Evolutionary conservation across 2,329 filamentous ascomycete genomes (phyloP).

Genomic region (Cladosporium austrohemisphaericum): DNA sequence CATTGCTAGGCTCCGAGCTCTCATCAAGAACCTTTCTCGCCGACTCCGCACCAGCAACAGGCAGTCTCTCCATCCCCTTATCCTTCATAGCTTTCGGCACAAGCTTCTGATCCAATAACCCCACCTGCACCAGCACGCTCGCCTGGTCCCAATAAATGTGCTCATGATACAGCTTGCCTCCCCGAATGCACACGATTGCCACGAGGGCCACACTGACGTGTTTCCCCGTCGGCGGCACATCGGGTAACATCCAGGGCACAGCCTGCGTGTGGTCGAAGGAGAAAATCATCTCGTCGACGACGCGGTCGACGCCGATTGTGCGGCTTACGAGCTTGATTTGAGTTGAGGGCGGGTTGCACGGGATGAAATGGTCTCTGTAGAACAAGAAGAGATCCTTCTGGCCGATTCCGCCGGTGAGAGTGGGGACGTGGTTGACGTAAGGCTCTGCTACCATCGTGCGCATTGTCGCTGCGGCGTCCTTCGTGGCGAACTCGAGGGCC

Average conservation of each 20-base stretch:
- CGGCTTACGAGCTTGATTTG: conserved; percentile 52
- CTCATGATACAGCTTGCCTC: conserved; percentile 52
- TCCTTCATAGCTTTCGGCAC: conserved; percentile 43
- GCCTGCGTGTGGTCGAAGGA: conserved; percentile 55
- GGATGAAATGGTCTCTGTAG: conserved; percentile 56
- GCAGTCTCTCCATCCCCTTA: conserved; percentile 41
- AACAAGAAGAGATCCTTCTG: conserved; percentile 45
- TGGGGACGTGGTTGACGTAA: conserved; percentile 39
- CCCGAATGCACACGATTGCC: conserved; percentile 52
- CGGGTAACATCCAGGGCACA: conserved; percentile 57
- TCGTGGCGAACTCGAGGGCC: conserved; percentile 20
- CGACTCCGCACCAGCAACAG: conserved; percentile 39
- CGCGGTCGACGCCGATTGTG: conserved; percentile 53
- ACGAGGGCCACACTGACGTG: conserved; percentile 55
- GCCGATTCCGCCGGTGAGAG: conserved; percentile 43
- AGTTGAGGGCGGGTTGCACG: conserved; percentile 51
- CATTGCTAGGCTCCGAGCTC: conserved; percentile 39
- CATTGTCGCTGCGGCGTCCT: conserved; percentile 30
- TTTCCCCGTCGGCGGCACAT: conserved; percentile 53
- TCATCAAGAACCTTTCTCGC: conserved; percentile 26
- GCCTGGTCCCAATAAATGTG: conserved; percentile 61
- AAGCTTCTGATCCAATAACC: conserved; percentile 52
- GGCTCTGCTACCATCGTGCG: conserved; percentile 29
- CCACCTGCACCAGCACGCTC: conserved; percentile 54
- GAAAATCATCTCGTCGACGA: conserved; percentile 58